Conservation (phyloP, 768 basidiomycete species). For the Mycena epipterygia region DNA sequence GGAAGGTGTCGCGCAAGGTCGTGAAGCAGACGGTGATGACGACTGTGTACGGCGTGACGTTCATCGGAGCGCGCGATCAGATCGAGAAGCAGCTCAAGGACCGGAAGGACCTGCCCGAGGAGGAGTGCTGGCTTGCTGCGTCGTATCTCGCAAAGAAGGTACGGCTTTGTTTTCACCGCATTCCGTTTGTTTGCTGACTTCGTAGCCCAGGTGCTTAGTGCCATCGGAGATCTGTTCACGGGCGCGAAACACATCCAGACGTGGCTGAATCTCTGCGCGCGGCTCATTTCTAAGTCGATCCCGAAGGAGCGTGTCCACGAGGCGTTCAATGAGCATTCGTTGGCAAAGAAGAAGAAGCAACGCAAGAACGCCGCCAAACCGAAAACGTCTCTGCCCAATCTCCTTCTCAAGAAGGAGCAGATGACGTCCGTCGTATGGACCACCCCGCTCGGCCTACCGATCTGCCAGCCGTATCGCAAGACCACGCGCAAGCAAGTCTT, state of each 20-base stretch:
- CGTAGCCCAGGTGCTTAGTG: slow-evolving; percentile 70
- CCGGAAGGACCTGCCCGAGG: slow-evolving; percentile 76
- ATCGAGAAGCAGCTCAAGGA: slow-evolving; percentile 91
- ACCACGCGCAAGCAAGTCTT: slow-evolving; percentile 83
- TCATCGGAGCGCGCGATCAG: slow-evolving; percentile 93
- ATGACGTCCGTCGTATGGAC: slow-evolving; percentile 99
- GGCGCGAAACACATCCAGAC: slow-evolving; percentile 92
- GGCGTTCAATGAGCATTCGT: slow-evolving; percentile 48
- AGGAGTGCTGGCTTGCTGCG: slow-evolving; percentile 81
- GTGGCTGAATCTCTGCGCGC: slow-evolving; percentile 89
- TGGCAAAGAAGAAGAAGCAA: slow-evolving; percentile 7
- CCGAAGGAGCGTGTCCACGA: slow-evolving; percentile 76
- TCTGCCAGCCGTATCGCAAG: slow-evolving; percentile 97
- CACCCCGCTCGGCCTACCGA: slow-evolving; percentile 93
- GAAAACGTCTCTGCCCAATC: slow-evolving; percentile 42
- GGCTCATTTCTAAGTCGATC: slow-evolving; percentile 89
- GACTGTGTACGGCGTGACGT: slow-evolving; percentile 98
- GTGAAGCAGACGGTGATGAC: slow-evolving; percentile 99
- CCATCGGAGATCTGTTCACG: slow-evolving; percentile 94
- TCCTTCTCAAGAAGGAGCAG: slow-evolving; percentile 81
- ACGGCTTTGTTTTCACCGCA: slow-evolving; percentile 17
- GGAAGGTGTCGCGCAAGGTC: slow-evolving; percentile 91
- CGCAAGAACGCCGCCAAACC: slow-evolving; percentile 23
- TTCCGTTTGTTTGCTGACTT: slow-evolving; percentile 8
- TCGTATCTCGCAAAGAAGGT: slow-evolving; percentile 88